Conservation (phyloP, 2,329 filamentous ascomycete genomes). For the Cladorrhinum sp. region DNA sequence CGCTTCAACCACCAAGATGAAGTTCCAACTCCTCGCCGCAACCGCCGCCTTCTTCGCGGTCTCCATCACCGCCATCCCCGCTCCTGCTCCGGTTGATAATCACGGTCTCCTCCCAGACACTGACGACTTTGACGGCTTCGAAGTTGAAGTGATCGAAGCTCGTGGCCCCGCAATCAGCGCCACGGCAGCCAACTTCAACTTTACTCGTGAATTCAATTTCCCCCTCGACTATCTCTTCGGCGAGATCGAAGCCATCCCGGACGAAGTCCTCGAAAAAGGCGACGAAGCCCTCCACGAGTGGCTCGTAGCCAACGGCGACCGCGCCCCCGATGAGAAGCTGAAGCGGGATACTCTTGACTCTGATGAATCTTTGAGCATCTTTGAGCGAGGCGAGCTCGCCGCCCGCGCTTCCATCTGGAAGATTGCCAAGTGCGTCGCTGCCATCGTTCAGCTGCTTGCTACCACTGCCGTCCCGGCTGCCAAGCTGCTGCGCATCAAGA, state of each 20-base stretch:
- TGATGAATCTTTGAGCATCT: constrained; percentile 1
- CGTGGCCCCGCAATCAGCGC: not conserved
- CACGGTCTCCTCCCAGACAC: constrained; percentile 12
- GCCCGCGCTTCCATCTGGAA: constrained; percentile 24
- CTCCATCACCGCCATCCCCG: constrained; percentile 29
- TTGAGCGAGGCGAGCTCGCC: constrained; percentile 10
- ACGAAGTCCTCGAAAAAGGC: constrained; percentile 24
- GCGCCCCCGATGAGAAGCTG: constrained; percentile 8
- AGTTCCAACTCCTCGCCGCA: constrained; percentile 24
- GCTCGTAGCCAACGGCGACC: constrained; percentile 24
- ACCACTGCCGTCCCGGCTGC: constrained; percentile 25
- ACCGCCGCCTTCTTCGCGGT: constrained; percentile 28
- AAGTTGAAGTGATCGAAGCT: not conserved
- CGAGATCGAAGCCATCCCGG: constrained; percentile 24
- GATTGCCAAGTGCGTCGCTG: constrained; percentile 25
- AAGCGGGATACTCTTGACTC: constrained; percentile 4
- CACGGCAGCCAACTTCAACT: constrained; percentile 18
- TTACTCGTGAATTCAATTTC: constrained; percentile 18
- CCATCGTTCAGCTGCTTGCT: constrained; percentile 24
- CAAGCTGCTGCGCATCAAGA: constrained; percentile 29
- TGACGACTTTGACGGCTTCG: constrained; percentile 10
- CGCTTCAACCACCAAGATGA: constrained; percentile 18
- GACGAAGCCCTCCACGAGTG: constrained; percentile 25
- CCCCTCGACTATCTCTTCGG: constrained; percentile 19
- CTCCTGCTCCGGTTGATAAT: constrained; percentile 13